Conservation (phyloP, 495 filamentous ascomycete species). For the Penicillium macrosclerotiorum region DNA sequence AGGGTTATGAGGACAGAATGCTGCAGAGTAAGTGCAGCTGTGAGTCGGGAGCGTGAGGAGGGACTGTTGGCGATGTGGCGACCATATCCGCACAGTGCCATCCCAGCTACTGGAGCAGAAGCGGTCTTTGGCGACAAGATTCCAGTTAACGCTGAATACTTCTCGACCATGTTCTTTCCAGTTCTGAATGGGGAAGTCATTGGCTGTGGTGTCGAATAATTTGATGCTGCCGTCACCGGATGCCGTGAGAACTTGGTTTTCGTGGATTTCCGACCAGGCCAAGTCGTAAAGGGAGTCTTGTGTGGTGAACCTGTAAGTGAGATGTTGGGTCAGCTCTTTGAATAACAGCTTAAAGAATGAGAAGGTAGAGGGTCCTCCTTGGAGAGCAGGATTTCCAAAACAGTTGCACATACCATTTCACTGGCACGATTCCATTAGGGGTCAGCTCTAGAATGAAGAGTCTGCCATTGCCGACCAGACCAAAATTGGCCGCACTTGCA, state of each 20-base stretch:
- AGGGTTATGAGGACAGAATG: slow-evolving; percentile 77
- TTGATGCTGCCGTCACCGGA: slow-evolving; percentile 92
- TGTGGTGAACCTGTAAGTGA: slow-evolving; percentile 71
- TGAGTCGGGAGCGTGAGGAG: slow-evolving; percentile 83
- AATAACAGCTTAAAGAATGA: too few relatives aligned
- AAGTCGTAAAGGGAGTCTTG: slow-evolving; percentile 95
- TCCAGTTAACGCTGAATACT: slow-evolving; percentile 89
- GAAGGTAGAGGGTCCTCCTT: too few relatives aligned
- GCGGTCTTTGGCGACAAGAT: slow-evolving; percentile 81
- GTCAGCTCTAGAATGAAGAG: slow-evolving; percentile 79
- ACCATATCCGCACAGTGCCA: slow-evolving; percentile 90
- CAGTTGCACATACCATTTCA: slow-evolving; percentile 59
- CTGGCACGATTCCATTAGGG: slow-evolving; percentile 73
- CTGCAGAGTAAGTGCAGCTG: slow-evolving; percentile 83
- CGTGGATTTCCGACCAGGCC: slow-evolving; percentile 90
- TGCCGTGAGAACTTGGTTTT: slow-evolving; percentile 82
- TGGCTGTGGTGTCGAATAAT: slow-evolving; percentile 78
- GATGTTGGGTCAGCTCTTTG: background rate
- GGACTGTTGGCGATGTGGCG: slow-evolving; percentile 66
- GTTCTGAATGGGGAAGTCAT: slow-evolving; percentile 77
- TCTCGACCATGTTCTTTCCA: slow-evolving; percentile 93
- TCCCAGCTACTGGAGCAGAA: slow-evolving; percentile 93
- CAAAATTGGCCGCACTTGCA: slow-evolving; percentile 84
- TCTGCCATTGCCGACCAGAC: slow-evolving; percentile 93
- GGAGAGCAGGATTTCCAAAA: background rate